Base-by-base conservation (phyloP, 768 basidiomycete species). In the Exsudoporus frostii region DNA sequence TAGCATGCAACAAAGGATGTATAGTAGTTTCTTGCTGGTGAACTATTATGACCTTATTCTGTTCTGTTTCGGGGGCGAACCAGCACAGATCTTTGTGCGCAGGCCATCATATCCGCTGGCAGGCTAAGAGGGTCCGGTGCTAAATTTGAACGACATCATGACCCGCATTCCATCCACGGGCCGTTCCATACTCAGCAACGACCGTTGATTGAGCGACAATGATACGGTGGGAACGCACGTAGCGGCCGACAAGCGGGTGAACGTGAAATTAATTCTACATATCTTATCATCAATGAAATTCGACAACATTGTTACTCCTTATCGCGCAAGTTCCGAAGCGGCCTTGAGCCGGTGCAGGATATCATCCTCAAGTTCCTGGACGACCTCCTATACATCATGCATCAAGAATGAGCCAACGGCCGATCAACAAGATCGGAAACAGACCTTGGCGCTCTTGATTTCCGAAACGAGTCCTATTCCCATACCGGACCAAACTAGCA, bases 401-500 rank as follows among this genome's bases (percentile, higher is more conserved):
- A 29, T 29, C 29, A 11, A 10, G 29, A 30, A 50, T 59, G 25
- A 58, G 51, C 24, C 24, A 20, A 39, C 40, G 34, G 5, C 32
- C 13, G 40, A 36, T 24, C 48, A 37, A 46, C 53, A 30, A 32
- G 41, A 45, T 40, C 34, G 50, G 32, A 51, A 25, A 61, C 73
- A 46, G 30, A 79, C 78, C 66, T 67, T 67, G 14, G 74, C 75
- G 4, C 67, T 57, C 49, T 70, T 71, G 57, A 77, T 72, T 44
- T 73, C 69, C 20, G 74, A 72, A 70, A 88, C 79, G 45, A 82
- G 71, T 13, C 78, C 83, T 25, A 88, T 79, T 15, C 85, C 81
- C 37, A 79, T 76, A 39, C 88, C 88, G 14, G 85, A 80, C 88
- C 88, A 90, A 13, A 83, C 76, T 3, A 86, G 68, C 53, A 82